A percentile compares a stretch with the other conserved stretches of the same genome.
Conservation (phyloP, 768 basidiomycete species). For the Amanita muscaria region DNA sequence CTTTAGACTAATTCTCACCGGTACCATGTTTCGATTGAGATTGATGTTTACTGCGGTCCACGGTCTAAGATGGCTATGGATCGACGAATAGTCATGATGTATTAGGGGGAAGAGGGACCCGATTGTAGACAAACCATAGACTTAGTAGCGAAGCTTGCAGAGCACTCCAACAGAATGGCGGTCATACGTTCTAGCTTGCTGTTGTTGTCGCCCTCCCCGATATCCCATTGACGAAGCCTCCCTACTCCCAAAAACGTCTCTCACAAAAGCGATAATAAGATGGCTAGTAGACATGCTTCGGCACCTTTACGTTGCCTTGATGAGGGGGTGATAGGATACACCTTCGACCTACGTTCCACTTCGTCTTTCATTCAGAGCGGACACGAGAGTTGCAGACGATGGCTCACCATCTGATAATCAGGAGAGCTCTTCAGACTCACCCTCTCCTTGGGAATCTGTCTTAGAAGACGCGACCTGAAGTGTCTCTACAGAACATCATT, state of each 20-base stretch:
- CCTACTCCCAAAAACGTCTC: slow-evolving; percentile 70
- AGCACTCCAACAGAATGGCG: slow-evolving; percentile 49
- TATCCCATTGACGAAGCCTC: slow-evolving; percentile 52
- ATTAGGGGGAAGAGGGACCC: too few species aligned
- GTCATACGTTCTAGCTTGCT: slow-evolving; percentile 36
- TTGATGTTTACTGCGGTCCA: too few species aligned
- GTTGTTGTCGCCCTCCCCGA: slow-evolving; percentile 66
- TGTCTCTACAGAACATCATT: slow-evolving; percentile 24
- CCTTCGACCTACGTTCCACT: slow-evolving; percentile 58
- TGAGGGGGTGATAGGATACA: slow-evolving; percentile 62
- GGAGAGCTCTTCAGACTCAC: background rate
- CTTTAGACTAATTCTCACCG: too few species aligned
- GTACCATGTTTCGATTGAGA: too few species aligned
- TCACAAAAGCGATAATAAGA: slow-evolving; percentile 60
- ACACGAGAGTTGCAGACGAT: slow-evolving; percentile 3
- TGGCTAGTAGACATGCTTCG: slow-evolving; percentile 55
- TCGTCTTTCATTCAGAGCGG: slow-evolving; percentile 22
- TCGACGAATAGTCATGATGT: too few species aligned
- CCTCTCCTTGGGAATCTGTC: background rate
- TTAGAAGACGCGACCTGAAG: background rate
- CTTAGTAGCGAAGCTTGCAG: too few species aligned
- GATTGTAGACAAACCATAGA: too few species aligned
- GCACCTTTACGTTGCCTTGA: slow-evolving; percentile 49
- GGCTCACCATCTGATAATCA: slow-evolving; percentile 8
- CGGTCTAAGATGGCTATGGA: too few species aligned